Evolutionary conservation across 225 moss, liverwort and hornwort species (phyloP), one percentile per base, ranked within the genome.

Genomic region (Climacium dendroides): DNA sequence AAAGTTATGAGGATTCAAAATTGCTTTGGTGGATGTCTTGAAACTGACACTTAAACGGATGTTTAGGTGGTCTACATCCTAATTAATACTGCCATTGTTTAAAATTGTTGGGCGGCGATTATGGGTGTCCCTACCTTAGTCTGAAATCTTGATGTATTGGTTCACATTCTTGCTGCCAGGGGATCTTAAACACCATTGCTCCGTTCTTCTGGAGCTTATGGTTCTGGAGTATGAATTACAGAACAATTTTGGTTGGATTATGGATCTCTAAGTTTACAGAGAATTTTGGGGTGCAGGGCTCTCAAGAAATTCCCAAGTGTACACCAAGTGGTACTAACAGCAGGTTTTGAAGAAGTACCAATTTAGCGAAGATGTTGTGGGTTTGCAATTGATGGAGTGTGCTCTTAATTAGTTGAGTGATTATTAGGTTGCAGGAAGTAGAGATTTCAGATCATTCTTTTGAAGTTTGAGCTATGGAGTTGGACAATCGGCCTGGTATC

Each of bases 401-500:
- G n/a, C 39, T 66, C 26, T 58, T 62, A 50, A 22, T 30, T 72
- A 72, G 64, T 64, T 41, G 37, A 64, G 84, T 66, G 39, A 23
- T 41, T 54, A 54, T 61, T 47, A 29, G 85, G 34, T 89, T 71
- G 79, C 79, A 81, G 70, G 55, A 85, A 70, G 6, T 35, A 55
- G 87, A 85, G 78, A 32, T 79, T 73, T 58, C 35, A 43, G 76
- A 41, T 10, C 14, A n/a, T 61, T 19, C 20, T 65, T 54, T 76
- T 34, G 67, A 45, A 22, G 19, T 85, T 23, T 78, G 71, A 54
- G 37, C 39, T 19, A 93, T 90, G 93, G 93, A 89, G 92, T 72
- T 92, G 66, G 89, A 90, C 48, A 81, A 90, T 66, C 65, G 59
- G 83, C 55, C 88, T 19, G 48, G 74, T 69, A 37, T 48, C 24